Evolutionary conservation across 2,329 filamentous ascomycete genomes (phyloP).

Genomic region (Paecilomyces fulvus): DNA sequence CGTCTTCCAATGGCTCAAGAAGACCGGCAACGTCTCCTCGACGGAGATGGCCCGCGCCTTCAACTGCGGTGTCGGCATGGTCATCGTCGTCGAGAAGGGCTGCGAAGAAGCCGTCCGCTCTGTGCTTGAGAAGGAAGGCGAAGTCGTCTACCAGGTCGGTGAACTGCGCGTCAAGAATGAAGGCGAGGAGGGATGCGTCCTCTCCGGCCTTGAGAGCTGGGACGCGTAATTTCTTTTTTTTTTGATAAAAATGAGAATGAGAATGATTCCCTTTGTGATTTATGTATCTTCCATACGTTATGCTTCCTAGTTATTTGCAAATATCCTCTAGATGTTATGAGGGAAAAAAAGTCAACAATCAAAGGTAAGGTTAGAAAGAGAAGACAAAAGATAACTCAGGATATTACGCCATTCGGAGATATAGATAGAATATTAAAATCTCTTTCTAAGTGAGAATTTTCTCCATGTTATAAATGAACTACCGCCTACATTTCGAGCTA

Average conservation of each 20-base stretch:
- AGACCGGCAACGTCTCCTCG: slow-evolving; percentile 57
- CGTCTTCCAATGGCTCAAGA: slow-evolving; percentile 83
- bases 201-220: slow-evolving; percentile 51
- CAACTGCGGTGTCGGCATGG: slow-evolving; percentile 94
- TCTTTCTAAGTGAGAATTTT: neutral
- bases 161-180: slow-evolving; percentile 52
- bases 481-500: too few species aligned
- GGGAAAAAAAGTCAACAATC: neutral
- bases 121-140: slow-evolving; percentile 58
- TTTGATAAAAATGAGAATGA: neutral
- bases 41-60: slow-evolving; percentile 85
- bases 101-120: slow-evolving; percentile 54
- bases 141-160: slow-evolving; percentile 71
- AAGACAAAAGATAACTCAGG: neutral
- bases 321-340: neutral
- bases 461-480: too few species aligned
- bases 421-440: neutral
- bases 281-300: slow-evolving; percentile 4
- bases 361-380: neutral
- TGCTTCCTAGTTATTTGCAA: neutral
- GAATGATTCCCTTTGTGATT: slow-evolving; percentile 5
- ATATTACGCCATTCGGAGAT: neutral
- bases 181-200: slow-evolving; percentile 51
- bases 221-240: slow-evolving; percentile 9
- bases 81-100: slow-evolving; percentile 64